Base-by-base conservation (phyloP, 805 yeast genomes). In the Cyberlindnera galapagoensis region DNA sequence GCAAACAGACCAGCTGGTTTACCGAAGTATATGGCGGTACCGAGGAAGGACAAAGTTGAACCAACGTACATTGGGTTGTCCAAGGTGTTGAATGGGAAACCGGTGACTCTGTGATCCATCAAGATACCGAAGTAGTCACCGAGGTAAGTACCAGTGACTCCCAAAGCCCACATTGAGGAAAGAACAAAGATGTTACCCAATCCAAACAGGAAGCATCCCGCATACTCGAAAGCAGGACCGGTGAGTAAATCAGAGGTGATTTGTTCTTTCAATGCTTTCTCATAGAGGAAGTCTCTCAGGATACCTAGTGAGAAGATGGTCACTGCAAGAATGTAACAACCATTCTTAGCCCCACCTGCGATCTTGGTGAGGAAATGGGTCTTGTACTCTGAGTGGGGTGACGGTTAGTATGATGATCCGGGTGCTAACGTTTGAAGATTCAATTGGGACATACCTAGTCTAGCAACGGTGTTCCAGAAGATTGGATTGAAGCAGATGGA, bases 21-120 rank as follows among this genome's bases (percentile, higher is more conserved):
- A 19, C 80, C 97, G 54, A 74, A 77, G 73, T 79, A 81, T 44
- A 92, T 66, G 4, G 94, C 90, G 25, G 94, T 79, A 26, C 96
- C 98, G 52, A 92, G 63, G 67, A 92, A 92, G 32, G 94, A 77
- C 44, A 90, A 63, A 15, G 88, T 74, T 8, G 95, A 83, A 11
- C 98, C 98, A 52, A 82, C 80, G 60, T 92, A 92, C 98, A 92
- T 92, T 43, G 98, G 98, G 59, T 92, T 90, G 51, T 86, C 80
- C 43, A 79, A 71, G 35, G 88, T 75, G 49, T 79, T 88, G 71
- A 92, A 92, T 11, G 98, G 98, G 71, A 92, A 92, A 1, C 82
- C 77, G 12, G 90, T 80, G 38, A 92, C 95, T 52, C 95, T 73
- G 43, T 83, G 74, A 41, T 79, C 77, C 92, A 90, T 92, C 48